Evolutionary conservation across 139 green algal species (phyloP), one percentile per base, ranked within the genome.

Genomic region (Chlamydomonas incerta): DNA sequence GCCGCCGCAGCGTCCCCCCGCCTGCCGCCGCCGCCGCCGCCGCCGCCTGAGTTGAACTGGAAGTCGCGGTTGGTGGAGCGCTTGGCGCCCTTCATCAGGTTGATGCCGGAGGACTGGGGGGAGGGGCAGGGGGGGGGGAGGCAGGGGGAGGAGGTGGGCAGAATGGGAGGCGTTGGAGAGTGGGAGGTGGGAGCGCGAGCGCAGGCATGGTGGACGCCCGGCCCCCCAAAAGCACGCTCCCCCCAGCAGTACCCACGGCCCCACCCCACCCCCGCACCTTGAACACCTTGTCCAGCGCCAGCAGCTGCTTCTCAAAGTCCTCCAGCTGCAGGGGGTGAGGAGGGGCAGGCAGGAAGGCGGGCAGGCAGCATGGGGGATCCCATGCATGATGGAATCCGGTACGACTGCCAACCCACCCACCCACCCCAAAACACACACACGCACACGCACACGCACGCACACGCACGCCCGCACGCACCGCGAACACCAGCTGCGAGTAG

Each of bases 51-150:
- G 41, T 50, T 70, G 60, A 94, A 37, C 65, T 88, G 89, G 83
- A 94, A 94, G 72, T 95, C 92, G 2, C 92, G 84, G 81, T 90
- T 92, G 41, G 67, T 72, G 46, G 67, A 83, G 11, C 90, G 92
- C 62, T 90, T 90, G 33, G 89, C 89, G 24, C 83, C 89, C 13
- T 31, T 34, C 80, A 95, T 89, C 65, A 95, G 80, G 86, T 93
- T 94, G 47, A 81, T 52, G 57, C 71, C 73, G 31, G 66, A 57
- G 47, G 62, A n/a, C 62, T 73, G 52, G 10, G 46, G 4, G 71
- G 21, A 29, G 31, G n/a, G 26, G 46, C 41, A 63, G 34, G 21
- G 2, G 55, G 55, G 55, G 2, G 55, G 55, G 55, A 62, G 2
- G 55, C 8, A 5, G 55, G 55, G 55, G 11, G 57, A 11, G 23